Evolutionary conservation across 2,329 filamentous ascomycete species (phyloP).

Genomic region (Cytospora leucostoma): DNA sequence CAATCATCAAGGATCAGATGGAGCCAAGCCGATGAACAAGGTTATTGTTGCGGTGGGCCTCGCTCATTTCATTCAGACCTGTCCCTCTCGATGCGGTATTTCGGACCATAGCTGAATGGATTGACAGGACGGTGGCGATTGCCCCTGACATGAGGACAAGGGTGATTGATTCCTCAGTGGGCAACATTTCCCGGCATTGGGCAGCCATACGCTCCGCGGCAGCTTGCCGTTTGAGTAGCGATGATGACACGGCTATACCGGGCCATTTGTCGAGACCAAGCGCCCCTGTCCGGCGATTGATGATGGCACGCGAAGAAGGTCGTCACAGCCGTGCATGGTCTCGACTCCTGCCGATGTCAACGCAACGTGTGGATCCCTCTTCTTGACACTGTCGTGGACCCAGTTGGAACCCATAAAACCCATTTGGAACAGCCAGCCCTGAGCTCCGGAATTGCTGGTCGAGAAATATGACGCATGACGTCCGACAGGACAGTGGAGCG

Average conservation of each 20-base stretch:
- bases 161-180: conserved; percentile 4
- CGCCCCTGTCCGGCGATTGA: background rate
- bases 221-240: conserved; percentile 22
- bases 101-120: conserved; percentile 14
- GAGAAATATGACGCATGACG: conserved; percentile 14
- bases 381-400: conserved; percentile 24
- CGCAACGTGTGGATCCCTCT: conserved; percentile 19
- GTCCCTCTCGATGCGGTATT: conserved; percentile 17
- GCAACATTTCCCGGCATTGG: conserved; percentile 15
- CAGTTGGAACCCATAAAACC: conserved; percentile 12
- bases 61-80: background rate
- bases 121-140: conserved; percentile 10
- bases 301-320: conserved; percentile 12
- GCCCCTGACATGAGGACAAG: conserved; percentile 18
- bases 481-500: conserved; percentile 18
- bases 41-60: background rate
- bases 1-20: conserved; percentile 14
- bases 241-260: conserved; percentile 20
- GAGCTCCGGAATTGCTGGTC: conserved; percentile 8
- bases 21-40: conserved; percentile 16
- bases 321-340: conserved; percentile 14
- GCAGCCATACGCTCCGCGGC: conserved; percentile 22
- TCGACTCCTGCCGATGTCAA: conserved; percentile 13
- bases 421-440: conserved; percentile 12
- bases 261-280: conserved; percentile 6